Evolutionary conservation across 2,329 filamentous ascomycete species (phyloP), one percentile per base, ranked within the genome.

Genomic region (Calonectria henricotiae): DNA sequence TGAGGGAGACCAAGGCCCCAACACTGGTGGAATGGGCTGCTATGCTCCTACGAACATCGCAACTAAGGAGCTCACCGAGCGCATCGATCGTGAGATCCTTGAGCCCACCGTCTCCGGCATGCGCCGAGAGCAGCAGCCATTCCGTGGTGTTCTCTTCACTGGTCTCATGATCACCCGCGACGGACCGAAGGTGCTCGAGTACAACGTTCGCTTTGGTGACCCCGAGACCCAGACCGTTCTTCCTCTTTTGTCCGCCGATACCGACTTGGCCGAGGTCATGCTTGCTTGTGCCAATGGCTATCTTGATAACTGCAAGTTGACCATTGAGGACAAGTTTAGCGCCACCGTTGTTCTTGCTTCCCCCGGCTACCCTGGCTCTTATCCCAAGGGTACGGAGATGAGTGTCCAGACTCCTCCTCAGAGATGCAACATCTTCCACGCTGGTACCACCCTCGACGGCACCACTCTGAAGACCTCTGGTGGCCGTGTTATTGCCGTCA

Each of bases 11-110:
- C 88, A 90, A 61, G 96, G 96, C 1, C 94, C 95, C 43, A 98
- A 98, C 84, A 98, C 96, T 2, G 96, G 96, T 70, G 96, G 96
- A 46, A 98, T 98, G 96, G 96, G 96, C 62, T 98, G 95, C 80
- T 98, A 98, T 82, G 95, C 95, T 17, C 94, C 94, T n/a, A 97
- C 95, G 1, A 93, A 90, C 73, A 92, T 95, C 77, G 91, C 92
- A 35, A 93, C 92, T 0, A 89, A 91, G 62, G 90, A 92, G 71
- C 86, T 97, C n/a, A 88, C 96, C 20, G 92, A 92, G 20, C 88
- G 91, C 71, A 91, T 99, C 71, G 92, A 98, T 80, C 87, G 88
- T 67, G 93, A 93, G 39, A 92, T 98, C 65, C 89, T 98, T n/a
- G 90, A 95, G 81, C 95, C 96, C 7, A 98, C 95, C 2, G 90